Conservation (phyloP, 306 rosid genomes). For the Cajanus cajan region DNA sequence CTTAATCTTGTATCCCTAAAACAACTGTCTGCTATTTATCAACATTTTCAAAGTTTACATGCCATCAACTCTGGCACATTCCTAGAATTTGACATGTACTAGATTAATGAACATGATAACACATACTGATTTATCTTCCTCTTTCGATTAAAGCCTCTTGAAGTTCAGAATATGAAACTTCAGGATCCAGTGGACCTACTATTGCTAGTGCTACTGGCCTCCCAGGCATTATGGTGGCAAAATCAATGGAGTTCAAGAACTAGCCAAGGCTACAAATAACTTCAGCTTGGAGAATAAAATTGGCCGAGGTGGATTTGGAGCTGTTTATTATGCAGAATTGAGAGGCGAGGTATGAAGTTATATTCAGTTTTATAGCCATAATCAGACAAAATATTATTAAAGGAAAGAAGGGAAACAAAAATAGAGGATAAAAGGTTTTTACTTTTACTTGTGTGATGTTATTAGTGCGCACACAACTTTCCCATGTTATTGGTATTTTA, state of each 20-base stretch:
- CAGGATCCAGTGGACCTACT: conserved; percentile 39
- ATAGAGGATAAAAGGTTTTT: not conserved
- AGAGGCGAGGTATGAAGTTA: conserved; percentile 78
- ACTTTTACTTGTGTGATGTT: not conserved
- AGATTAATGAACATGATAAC: not conserved
- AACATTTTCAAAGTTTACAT: not conserved
- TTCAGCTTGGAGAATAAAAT: conserved; percentile 75
- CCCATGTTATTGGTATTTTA: not conserved
- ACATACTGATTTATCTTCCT: conserved; percentile 6
- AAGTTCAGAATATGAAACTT: conserved; percentile 42
- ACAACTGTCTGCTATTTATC: not conserved
- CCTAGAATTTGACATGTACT: not conserved
- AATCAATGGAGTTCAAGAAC: conserved; percentile 86
- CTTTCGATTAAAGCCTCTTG: conserved; percentile 28
- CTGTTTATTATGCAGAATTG: conserved; percentile 80
- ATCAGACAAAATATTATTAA: not conserved
- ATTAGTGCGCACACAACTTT: not conserved
- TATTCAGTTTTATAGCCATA: not conserved
- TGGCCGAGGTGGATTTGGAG: conserved; percentile 91
- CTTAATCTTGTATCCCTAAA: not conserved
- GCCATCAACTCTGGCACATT: not conserved
- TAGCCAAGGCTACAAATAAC: conserved; percentile 69
- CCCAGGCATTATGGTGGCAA: conserved; percentile 57
- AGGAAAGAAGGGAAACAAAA: not conserved
- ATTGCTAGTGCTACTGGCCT: conserved; percentile 38